Conservation (phyloP, 768 basidiomycete species). For the Termitomyces eurrhizus region DNA sequence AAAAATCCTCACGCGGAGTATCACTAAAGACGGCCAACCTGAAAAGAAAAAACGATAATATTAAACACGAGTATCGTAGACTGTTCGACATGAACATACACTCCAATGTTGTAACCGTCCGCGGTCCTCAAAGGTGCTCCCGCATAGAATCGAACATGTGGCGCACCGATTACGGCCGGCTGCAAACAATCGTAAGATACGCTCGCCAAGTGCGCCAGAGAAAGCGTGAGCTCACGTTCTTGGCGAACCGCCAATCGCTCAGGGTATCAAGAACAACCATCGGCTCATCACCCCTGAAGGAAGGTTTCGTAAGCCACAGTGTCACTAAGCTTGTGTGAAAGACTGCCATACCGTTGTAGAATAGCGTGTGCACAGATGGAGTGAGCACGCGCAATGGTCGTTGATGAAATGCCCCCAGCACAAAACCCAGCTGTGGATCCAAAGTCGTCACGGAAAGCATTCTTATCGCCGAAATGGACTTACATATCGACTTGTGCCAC, state of each 20-base stretch:
- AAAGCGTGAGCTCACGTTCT: slow-evolving; percentile 53
- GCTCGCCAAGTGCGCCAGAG: background rate
- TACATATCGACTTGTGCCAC: slow-evolving; percentile 91
- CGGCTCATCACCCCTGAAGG: slow-evolving; percentile 73
- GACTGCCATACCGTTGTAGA: slow-evolving; percentile 56
- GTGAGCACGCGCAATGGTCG: slow-evolving; percentile 45
- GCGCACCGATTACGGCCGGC: slow-evolving; percentile 67
- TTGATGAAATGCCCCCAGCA: slow-evolving; percentile 40
- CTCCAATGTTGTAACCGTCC: slow-evolving; percentile 89
- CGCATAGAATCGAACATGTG: slow-evolving; percentile 84
- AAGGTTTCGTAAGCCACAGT: background rate
- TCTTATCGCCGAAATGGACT: slow-evolving; percentile 18
- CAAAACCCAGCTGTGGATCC: background rate
- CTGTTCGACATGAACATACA: slow-evolving; percentile 36
- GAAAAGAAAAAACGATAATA: background rate
- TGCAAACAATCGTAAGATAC: slow-evolving; percentile 22
- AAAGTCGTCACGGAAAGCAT: background rate
- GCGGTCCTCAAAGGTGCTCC: slow-evolving; percentile 86
- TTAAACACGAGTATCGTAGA: background rate
- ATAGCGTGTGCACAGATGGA: slow-evolving; percentile 87
- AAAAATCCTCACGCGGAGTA: slow-evolving; percentile 77
- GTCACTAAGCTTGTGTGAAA: background rate
- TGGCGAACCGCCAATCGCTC: slow-evolving; percentile 84
- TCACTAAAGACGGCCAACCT: slow-evolving; percentile 86
- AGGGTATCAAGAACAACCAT: slow-evolving; percentile 78